Evolutionary conservation across 2,329 filamentous ascomycete genomes (phyloP), one percentile per base, ranked within the genome.

Genomic region (Fusarium lyarnte): DNA sequence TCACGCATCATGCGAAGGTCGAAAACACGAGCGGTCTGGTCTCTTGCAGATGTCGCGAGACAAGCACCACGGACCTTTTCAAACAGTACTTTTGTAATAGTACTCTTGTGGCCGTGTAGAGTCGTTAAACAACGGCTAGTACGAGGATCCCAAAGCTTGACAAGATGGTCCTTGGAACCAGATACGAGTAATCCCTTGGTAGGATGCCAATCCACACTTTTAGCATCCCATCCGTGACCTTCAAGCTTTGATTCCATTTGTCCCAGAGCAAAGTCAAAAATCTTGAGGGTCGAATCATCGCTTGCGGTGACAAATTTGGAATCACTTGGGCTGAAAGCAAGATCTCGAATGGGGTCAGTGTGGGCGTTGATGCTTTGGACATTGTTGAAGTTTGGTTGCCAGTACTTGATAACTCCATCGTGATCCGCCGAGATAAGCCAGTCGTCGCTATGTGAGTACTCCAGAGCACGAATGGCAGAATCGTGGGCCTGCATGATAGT

Each of bases 401-500:
- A 98, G 84, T 99, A 99, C 84, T 98, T 98, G 83, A 99, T 92
- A 70, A 96, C 89, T 63, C 96, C 96, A 76, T 96, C 94, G 81
- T 98, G 95, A 79, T 98, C 96, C 58, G 94, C 95, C 12, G 96
- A 98, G 59, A 99, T 89, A 17, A 99, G 87, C 95, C 96, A 99
- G 83, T 99, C 96, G 79, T 97, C 94, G 77, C 93, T 97, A 82
- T 98, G 94, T 5, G 96, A 97, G 85, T 97, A 99, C 73, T 91
- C 90, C 49, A 95, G 87, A 14, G 93, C 91, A 75, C 94, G 90
- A 73, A 97, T 94, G 41, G 94, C 93, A 61, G 91, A 91, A 82
- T 98, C 95, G 82, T 98, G 95, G 42, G 95, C 95, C 85, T 97
- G 95, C 93, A 98, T 98, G 33, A 99, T 98, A 7, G 96, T 98